Evolutionary conservation across 106 monocot species (phyloP).

Genomic region (Amphibolis antarctica): DNA sequence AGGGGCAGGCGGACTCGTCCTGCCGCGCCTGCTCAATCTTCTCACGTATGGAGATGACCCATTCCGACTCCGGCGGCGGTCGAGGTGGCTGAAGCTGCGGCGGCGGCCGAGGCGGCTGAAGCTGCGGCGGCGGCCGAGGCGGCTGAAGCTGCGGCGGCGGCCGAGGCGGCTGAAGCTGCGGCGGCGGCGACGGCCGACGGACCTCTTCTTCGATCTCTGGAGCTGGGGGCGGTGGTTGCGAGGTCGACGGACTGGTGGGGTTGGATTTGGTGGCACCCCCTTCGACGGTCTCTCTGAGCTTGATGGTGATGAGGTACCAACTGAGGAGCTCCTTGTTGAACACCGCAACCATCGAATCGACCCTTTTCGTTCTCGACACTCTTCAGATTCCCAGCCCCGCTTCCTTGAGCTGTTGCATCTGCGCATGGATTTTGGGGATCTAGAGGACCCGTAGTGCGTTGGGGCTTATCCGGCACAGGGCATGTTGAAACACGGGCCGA

Average conservation of each 20-base stretch:
- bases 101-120: not conserved
- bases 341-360: slow-evolving; percentile 47
- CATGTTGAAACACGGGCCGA: too few relatives aligned
- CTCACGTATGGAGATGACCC: slow-evolving; percentile 39
- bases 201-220: not conserved
- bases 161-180: too few relatives aligned
- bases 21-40: slow-evolving; percentile 38
- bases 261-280: slow-evolving; percentile 26
- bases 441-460: too few relatives aligned
- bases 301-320: slow-evolving; percentile 82
- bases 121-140: not conserved
- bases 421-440: too few relatives aligned
- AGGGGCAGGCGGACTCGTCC: slow-evolving; percentile 33
- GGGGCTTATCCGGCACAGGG: too few relatives aligned
- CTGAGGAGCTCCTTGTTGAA: slow-evolving; percentile 74
- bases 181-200: not conserved
- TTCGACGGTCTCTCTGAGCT: slow-evolving; percentile 54
- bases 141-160: not conserved
- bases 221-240: not conserved
- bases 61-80: slow-evolving; percentile 9
- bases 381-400: too few relatives aligned
- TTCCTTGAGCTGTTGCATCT: too few relatives aligned
- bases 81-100: too few relatives aligned
- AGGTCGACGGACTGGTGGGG: slow-evolving; percentile 22
- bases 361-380: not conserved